Evolutionary conservation across 2,329 filamentous ascomycete genomes (phyloP).

Genomic region (Ophiocordyceps robertsii): DNA sequence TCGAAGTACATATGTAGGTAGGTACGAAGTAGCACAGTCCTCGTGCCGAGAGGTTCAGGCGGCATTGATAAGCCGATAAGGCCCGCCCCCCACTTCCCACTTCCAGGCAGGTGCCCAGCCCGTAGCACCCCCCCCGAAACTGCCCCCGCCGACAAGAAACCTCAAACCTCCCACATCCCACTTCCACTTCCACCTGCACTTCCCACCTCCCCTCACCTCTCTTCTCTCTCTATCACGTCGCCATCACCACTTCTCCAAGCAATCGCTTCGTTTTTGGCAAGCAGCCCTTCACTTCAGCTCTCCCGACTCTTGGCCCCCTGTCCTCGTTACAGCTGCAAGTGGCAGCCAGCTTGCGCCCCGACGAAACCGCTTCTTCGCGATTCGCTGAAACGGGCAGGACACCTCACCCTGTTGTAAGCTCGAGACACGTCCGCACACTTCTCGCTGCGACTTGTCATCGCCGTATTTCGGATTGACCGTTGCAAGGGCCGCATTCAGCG

Average conservation of each 20-base stretch:
- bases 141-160: slow-evolving; percentile 1
- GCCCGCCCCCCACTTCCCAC: too few relatives aligned
- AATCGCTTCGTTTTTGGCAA: slow-evolving; percentile 3
- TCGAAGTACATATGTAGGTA: too few relatives aligned
- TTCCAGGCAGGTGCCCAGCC: too few relatives aligned
- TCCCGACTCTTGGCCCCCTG: background rate
- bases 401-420: too few relatives aligned
- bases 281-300: slow-evolving; percentile 1
- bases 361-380: too few relatives aligned
- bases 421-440: too few relatives aligned
- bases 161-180: background rate
- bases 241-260: background rate
- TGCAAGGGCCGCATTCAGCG: too few relatives aligned
- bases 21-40: too few relatives aligned
- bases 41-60: background rate
- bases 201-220: background rate
- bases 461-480: too few relatives aligned
- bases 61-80: slow-evolving; percentile 2
- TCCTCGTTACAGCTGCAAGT: background rate
- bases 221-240: background rate
- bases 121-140: background rate
- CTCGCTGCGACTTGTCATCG: too few relatives aligned
- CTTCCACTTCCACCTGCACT: background rate
- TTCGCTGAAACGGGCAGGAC: too few relatives aligned
- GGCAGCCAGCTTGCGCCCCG: background rate